Base-by-base conservation (phyloP, 495 filamentous ascomycete genomes). In the Hypoxylon fuscum region DNA sequence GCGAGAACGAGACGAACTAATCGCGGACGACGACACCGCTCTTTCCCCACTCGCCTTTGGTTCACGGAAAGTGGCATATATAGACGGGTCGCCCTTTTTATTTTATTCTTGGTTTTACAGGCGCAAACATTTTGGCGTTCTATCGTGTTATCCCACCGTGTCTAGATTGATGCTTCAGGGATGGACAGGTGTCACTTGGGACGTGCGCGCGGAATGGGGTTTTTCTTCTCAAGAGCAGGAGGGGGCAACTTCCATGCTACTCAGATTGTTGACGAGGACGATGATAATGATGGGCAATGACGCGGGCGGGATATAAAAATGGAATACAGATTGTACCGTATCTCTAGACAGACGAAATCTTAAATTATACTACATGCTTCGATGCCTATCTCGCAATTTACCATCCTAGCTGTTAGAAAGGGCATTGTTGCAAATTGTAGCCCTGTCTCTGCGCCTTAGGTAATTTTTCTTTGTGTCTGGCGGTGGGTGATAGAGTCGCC, bases 271-370 rank as follows among this genome's bases (percentile, higher is more conserved):
- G 14, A 38, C 12, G 37, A 50, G 10, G 27, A 59, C 29, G 22
- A 25, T 22, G 29, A 42, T 32, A 32, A 41, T 21, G 40, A 45
- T 18, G 42, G 42, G 6, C 3, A 29, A 29, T 18, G 42, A 45
- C 22, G 25, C 37, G 41, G 42, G 10, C 10, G 29, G 43, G 23
- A 29, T 23, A 25, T 27, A 35, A 17, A 27, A 43, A 34, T 37
- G 22, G 17, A 21, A 47, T 32, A 43, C 60, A 64, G 60, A 64
- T 64, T 64, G 60, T 63, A 52, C 47, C 60, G 42, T 49, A 64
- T 48, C 45, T 49, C 41, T 64, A 64, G 60, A 53, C 54, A 53
- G 47, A 58, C 34, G 47, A 57, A 47, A 12, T 22, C 50, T 29
- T 27, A 21, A 35, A 49, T 46, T 62, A 57, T 47, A 58, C 20